phyloP scores from a whole-genome alignment of 106 monocot genomes.

The Vanilla planifolia region DNA sequence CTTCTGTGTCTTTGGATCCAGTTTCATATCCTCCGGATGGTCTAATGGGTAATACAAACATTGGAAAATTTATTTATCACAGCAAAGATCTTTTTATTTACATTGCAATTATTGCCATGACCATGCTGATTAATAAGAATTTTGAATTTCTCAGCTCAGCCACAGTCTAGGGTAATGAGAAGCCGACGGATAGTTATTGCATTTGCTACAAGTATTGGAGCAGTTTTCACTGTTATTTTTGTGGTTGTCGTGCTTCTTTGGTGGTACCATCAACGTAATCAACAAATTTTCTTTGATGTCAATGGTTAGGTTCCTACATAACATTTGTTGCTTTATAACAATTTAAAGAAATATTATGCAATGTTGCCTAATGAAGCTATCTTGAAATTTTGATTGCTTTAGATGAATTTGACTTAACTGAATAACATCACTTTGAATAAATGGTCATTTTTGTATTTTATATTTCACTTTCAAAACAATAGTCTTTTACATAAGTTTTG shows the following conservation, averaged over 20 bases:
- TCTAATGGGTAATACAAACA: conserved; percentile 34
- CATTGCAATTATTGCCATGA: conserved; percentile 8
- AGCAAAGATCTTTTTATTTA: not conserved
- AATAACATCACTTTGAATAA: too few species aligned
- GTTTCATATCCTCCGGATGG: conserved; percentile 85
- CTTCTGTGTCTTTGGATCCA: conserved; percentile 61
- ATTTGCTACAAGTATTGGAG: conserved; percentile 56
- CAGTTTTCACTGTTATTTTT: conserved; percentile 30
- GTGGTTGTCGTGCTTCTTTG: conserved; percentile 50
- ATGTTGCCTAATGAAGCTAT: not conserved
- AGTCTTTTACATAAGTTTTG: too few species aligned
- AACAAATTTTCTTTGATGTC: conserved; percentile 88
- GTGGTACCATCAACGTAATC: conserved; percentile 57
- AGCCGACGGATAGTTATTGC: conserved; percentile 51
- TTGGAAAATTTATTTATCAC: not conserved
- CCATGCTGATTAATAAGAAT: conserved; percentile 16
- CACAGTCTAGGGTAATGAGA: conserved; percentile 33
- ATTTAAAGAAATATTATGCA: not conserved
- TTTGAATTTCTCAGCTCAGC: conserved; percentile 49
- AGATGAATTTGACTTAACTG: too few species aligned
- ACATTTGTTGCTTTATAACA: not conserved
- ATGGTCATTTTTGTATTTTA: too few species aligned
- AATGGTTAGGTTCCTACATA: conserved; percentile 42
- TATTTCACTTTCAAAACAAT: too few species aligned
- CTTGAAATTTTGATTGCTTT: too few species aligned